A percentile compares a stretch with the other conserved stretches of the same genome.
Evolutionary conservation across 371 early-diverging fungal species (phyloP).

Genomic region (Mortierella sp.): DNA sequence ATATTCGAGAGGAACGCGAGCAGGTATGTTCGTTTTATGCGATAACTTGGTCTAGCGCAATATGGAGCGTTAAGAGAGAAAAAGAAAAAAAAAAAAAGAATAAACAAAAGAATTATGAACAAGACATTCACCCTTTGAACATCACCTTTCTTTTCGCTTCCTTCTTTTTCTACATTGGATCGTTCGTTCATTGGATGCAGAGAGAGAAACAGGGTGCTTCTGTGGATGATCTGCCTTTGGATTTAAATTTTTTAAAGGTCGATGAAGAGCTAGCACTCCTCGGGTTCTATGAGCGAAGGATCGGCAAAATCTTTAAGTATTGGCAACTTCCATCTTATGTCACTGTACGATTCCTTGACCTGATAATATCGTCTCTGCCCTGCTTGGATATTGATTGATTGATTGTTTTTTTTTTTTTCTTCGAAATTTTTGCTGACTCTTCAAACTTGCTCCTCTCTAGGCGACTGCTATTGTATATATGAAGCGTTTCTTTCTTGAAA

Average conservation of each 20-base stretch:
- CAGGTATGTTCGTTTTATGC: constrained; percentile 8
- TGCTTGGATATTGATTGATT: not conserved
- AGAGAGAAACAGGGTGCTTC: constrained; percentile 23
- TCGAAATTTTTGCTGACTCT: too few relatives aligned
- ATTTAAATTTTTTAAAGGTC: constrained; percentile 58
- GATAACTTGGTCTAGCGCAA: too few relatives aligned
- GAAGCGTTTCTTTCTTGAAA: constrained; percentile 90
- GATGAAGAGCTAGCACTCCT: constrained; percentile 62
- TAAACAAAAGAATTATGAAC: too few relatives aligned
- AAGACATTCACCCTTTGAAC: too few relatives aligned
- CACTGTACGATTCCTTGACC: constrained; percentile 50
- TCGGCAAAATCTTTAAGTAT: constrained; percentile 53
- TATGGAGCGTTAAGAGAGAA: too few relatives aligned
- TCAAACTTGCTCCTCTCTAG: constrained; percentile 60
- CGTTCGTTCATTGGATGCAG: constrained; percentile 3
- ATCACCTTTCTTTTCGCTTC: not conserved
- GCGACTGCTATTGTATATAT: constrained; percentile 91
- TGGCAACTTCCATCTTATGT: constrained; percentile 68
- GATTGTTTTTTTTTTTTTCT: not conserved
- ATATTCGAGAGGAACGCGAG: constrained; percentile 61
- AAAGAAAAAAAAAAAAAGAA: too few relatives aligned
- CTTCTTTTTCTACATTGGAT: not conserved
- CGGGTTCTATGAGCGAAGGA: constrained; percentile 58
- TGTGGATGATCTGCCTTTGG: constrained; percentile 20
- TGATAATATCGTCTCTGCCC: not conserved